Base-by-base conservation (phyloP, 108 stramenopile species). In the Mayamaea pseudoterrestris region DNA sequence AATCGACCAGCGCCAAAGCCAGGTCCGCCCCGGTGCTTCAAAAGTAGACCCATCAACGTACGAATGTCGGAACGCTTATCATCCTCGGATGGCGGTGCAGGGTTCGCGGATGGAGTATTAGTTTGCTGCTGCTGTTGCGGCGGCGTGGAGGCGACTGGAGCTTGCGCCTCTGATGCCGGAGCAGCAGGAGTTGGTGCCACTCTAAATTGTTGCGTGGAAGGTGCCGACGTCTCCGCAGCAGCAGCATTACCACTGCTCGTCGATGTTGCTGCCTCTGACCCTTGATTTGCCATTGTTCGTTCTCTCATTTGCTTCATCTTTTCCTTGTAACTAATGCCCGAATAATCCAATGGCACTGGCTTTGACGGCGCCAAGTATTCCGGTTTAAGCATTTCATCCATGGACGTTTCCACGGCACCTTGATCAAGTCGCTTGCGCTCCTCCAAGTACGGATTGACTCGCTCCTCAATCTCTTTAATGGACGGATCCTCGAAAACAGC, bases 1-100 rank as follows among this genome's bases (percentile, higher is more conserved):
- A 89, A 63, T 18, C 82, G 63, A 23, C 87, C 87, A 5, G 62
- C 45, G 2, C 87, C 87, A 40, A 89, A 89, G 30, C 87, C 87
- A 25, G 87, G 76, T 26, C 87, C 87, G 13, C 87, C 87, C 37
- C 87, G 81, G 22, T 89, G 87, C 55, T 89, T 89, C 58, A 83
- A 69, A 1, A 74, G 44, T 45, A 89, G 44, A 23, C 87, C 87
- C 77, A 80, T 79, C 12, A 77, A 45, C 5, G 78, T 80, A 16
- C 87, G 78, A 18, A 83, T 36, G 21, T 71, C 63, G 22, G 49
- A 42, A 12, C 67, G 57, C 44, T 47, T 61, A 14, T 57, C 68
- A 27, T 83, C 85, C 23, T 66, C 53, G 25, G 57, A 35, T 5
- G 56, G 44, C 21, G 62, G 22, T 5, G 41, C 50, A 11, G 65